These are phyloP conservation scores for Rhodosporidiobolus odoratus DNA, from an alignment of 768 basidiomycete species.

Conservation along the genomic window DNA sequence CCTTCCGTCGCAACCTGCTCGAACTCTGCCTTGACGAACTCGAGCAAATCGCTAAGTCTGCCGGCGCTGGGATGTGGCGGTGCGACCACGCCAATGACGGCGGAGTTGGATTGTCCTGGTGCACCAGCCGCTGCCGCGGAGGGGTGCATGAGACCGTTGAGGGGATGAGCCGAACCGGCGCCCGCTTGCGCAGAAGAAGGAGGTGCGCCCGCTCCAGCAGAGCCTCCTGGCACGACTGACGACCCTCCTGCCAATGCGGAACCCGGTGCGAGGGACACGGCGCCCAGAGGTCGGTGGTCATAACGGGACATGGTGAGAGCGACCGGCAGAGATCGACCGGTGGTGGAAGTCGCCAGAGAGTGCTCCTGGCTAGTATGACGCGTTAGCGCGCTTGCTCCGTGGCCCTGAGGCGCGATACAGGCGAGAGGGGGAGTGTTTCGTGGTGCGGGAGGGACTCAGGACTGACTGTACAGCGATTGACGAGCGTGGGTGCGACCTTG, in stretches of 20 bases:
- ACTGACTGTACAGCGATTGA: too few species aligned
- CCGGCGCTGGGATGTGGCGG: constrained; percentile 27
- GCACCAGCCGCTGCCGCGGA: not conserved
- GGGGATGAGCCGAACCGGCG: not conserved
- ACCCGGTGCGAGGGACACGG: constrained; percentile 10
- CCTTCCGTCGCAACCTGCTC: constrained; percentile 68
- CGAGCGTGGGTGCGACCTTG: too few species aligned
- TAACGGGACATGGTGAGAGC: constrained; percentile 9
- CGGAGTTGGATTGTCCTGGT: too few species aligned
- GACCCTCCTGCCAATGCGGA: not conserved
- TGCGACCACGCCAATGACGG: not conserved
- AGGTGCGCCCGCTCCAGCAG: not conserved
- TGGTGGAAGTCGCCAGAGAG: too few species aligned
- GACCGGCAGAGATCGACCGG: too few species aligned
- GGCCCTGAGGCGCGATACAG: not conserved
- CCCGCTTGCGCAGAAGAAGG: not conserved
- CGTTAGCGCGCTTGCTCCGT: too few species aligned
- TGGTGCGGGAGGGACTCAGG: not conserved
- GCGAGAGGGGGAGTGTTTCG: not conserved
- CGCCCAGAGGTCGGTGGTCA: constrained; percentile 25
- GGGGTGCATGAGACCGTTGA: constrained; percentile 13
- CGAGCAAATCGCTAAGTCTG: constrained; percentile 60
- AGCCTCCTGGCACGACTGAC: not conserved
- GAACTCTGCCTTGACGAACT: constrained; percentile 76
- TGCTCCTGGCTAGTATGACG: too few species aligned